Evolutionary conservation across 2,329 filamentous ascomycete genomes (phyloP).

Genomic region (Orbilia blumenaviensis): DNA sequence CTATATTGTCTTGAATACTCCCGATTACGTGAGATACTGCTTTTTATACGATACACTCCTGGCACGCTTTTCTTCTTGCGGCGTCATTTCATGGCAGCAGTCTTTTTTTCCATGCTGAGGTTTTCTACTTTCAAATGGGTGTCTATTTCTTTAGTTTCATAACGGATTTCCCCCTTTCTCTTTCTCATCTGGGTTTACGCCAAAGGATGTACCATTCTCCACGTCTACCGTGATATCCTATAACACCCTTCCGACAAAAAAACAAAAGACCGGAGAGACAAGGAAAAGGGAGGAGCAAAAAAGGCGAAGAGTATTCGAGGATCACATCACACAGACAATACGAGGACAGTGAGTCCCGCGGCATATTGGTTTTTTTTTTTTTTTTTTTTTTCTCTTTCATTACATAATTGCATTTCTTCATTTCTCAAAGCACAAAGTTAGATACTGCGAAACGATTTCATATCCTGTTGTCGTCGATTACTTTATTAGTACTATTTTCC

Average conservation of each 20-base stretch:
- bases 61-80: too few relatives aligned
- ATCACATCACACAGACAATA: neutral
- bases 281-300: too few relatives aligned
- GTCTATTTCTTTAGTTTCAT: conserved; percentile 17
- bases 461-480: conserved; percentile 3
- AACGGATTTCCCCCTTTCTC: conserved; percentile 19
- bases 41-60: too few relatives aligned
- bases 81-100: too few relatives aligned
- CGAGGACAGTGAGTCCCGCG: conserved; percentile 7
- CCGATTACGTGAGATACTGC: too few relatives aligned
- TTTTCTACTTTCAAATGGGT: conserved; percentile 20
- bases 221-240: neutral
- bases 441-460: neutral
- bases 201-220: conserved; percentile 8
- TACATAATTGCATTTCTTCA: neutral
- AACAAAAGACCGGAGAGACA: too few relatives aligned
- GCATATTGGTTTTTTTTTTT: neutral
- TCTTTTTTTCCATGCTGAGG: conserved; percentile 21
- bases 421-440: neutral
- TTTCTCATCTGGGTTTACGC: neutral
- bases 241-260: conserved; percentile 6
- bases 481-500: conserved; percentile 15
- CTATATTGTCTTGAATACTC: too few relatives aligned
- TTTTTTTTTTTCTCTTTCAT: too few relatives aligned
- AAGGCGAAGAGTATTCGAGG: neutral